Percentiles rank a stretch among this genome's conserved stretches.
Conservation (phyloP, 805 yeast genomes). For the Starmerella vaccinii region DNA sequence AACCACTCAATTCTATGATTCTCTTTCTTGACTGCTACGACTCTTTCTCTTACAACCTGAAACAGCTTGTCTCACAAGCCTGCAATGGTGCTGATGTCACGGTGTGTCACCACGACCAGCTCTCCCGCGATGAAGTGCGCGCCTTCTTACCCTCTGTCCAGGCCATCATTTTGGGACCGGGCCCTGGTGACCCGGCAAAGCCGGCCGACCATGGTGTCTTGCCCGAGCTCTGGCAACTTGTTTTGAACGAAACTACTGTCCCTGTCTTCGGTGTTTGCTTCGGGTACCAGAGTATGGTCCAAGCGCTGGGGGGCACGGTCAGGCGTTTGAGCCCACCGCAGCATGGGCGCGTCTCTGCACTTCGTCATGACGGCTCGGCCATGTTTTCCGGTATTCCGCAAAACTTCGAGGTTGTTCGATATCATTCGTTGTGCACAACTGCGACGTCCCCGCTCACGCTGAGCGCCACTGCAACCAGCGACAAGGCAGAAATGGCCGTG, state of each 20-base stretch:
- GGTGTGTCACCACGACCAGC: constrained; percentile 56
- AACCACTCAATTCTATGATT: constrained; percentile 29
- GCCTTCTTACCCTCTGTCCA: constrained; percentile 46
- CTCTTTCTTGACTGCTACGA: constrained; percentile 87
- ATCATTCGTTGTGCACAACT: constrained; percentile 67
- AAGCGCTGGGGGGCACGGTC: constrained; percentile 49
- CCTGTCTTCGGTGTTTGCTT: constrained; percentile 88
- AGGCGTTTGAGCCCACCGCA: constrained; percentile 46
- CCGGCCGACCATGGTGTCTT: constrained; percentile 64
- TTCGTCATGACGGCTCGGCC: constrained; percentile 32
- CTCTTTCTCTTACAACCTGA: constrained; percentile 81
- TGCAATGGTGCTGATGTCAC: constrained; percentile 37
- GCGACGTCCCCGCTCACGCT: constrained; percentile 15
- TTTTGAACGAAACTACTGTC: constrained; percentile 29
- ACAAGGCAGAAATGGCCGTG: constrained; percentile 66
- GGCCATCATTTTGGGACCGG: constrained; percentile 86
- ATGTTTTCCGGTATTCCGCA: constrained; percentile 37
- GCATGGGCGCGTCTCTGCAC: constrained; percentile 74
- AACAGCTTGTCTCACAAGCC: constrained; percentile 46
- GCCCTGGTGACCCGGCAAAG: constrained; percentile 81
- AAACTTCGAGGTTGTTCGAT: constrained; percentile 62
- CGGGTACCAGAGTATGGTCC: constrained; percentile 79
- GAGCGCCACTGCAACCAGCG: constrained; percentile 28
- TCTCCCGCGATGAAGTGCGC: constrained; percentile 32
- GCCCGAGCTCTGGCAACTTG: constrained; percentile 41